phyloP scores from a whole-genome alignment of 2,329 filamentous ascomycete genomes.

The Aspergillus ibericus region DNA sequence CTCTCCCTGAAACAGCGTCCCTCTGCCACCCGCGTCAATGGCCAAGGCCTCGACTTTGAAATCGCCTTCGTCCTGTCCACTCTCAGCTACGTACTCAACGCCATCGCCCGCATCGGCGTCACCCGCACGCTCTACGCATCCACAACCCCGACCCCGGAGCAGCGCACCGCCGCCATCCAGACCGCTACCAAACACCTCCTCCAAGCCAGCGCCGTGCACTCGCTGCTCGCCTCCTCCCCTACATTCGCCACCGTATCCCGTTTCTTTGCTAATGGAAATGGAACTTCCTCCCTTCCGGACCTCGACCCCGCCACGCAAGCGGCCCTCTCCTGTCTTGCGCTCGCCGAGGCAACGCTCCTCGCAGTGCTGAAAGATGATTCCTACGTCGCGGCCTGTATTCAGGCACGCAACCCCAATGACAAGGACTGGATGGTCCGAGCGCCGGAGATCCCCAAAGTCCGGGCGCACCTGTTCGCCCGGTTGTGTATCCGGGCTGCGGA shows the following conservation, averaged over 20 bases:
- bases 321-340: constrained; percentile 57
- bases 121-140: constrained; percentile 68
- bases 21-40: constrained; percentile 59
- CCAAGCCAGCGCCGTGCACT: constrained; percentile 75
- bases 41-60: constrained; percentile 78
- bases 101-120: constrained; percentile 70
- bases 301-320: constrained; percentile 46
- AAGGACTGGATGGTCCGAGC: constrained; percentile 97
- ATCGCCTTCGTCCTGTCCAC: constrained; percentile 76
- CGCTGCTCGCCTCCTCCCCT: constrained; percentile 64
- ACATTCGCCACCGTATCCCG: constrained; percentile 34
- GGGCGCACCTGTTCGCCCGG: constrained; percentile 82
- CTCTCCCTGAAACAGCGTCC: constrained; percentile 33
- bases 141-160: constrained; percentile 62
- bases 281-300: constrained; percentile 39
- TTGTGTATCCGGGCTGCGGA: constrained; percentile 86
- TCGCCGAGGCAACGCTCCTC: constrained; percentile 86
- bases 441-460: constrained; percentile 82
- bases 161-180: constrained; percentile 68
- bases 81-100: constrained; percentile 70
- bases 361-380: constrained; percentile 93
- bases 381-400: constrained; percentile 78
- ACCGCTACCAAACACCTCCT: constrained; percentile 76
- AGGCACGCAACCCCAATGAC: constrained; percentile 77
- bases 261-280: constrained; percentile 23